A percentile compares a stretch with the other conserved stretches of the same genome.
Conservation (phyloP, 1,284 basidiomycete species). For the Neolentinus lepideus region DNA sequence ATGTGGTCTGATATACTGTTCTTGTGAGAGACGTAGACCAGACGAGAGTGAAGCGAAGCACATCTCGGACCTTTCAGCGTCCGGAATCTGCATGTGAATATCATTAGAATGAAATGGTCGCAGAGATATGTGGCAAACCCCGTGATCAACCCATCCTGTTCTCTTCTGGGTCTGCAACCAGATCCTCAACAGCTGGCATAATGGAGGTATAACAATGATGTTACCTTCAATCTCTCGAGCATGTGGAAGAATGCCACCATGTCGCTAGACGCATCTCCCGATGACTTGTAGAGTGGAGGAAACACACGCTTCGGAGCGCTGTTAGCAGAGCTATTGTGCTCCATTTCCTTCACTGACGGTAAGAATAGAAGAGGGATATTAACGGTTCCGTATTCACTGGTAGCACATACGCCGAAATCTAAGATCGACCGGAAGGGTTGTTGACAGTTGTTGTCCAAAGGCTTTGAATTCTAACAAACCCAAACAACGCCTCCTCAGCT, state of each 20-base stretch:
- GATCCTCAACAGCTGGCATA: not conserved
- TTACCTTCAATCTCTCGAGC: conserved; percentile 80
- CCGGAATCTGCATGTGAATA: conserved; percentile 48
- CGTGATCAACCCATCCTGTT: conserved; percentile 89
- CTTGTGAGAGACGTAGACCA: not conserved
- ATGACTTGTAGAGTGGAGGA: conserved; percentile 46
- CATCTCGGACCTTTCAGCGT: conserved; percentile 63
- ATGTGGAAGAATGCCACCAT: conserved; percentile 86
- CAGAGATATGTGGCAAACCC: conserved; percentile 37
- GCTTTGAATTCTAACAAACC: not conserved
- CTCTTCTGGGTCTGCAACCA: conserved; percentile 76
- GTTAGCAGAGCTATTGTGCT: not conserved
- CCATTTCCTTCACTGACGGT: too few species aligned
- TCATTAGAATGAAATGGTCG: not conserved
- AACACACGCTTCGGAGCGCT: conserved; percentile 27
- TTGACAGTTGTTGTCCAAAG: not conserved
- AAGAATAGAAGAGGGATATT: too few species aligned
- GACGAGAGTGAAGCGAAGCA: not conserved
- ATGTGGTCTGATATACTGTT: conserved; percentile 91
- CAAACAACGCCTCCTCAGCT: not conserved
- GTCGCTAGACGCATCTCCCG: conserved; percentile 53
- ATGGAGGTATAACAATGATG: conserved; percentile 1
- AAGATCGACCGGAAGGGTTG: not conserved
- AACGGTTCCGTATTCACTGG: too few species aligned
- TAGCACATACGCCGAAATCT: too few species aligned